Conservation (phyloP, 768 basidiomycete genomes). For the Russula emetica region DNA sequence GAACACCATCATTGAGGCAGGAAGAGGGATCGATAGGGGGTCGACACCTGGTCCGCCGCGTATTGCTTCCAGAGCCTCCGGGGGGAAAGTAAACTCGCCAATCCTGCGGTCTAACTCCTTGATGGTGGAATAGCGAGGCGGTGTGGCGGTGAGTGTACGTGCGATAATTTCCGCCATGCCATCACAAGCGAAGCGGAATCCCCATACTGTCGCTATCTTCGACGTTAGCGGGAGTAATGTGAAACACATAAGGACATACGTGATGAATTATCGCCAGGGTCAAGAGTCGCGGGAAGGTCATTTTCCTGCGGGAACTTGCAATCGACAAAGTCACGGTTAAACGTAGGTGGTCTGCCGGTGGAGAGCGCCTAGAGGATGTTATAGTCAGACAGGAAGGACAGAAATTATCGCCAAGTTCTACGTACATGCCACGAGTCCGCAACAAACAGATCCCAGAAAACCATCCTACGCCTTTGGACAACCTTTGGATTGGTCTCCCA, state of each 20-base stretch:
- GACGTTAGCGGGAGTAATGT: constrained; percentile 6
- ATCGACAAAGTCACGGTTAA: constrained; percentile 62
- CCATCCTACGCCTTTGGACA: constrained; percentile 58
- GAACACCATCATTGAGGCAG: constrained; percentile 40
- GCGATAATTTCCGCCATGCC: constrained; percentile 60
- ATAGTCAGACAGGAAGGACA: not conserved
- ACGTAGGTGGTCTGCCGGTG: constrained; percentile 67
- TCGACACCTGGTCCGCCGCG: constrained; percentile 33
- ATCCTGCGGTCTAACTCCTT: constrained; percentile 53
- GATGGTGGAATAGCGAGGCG: constrained; percentile 52
- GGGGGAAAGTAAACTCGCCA: constrained; percentile 54
- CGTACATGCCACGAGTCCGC: constrained; percentile 66
- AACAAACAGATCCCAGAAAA: constrained; percentile 78
- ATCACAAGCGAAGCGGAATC: constrained; percentile 59
- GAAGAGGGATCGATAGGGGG: constrained; percentile 27
- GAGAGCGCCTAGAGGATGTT: constrained; percentile 50
- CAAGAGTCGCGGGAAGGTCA: constrained; percentile 29
- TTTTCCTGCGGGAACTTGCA: constrained; percentile 53
- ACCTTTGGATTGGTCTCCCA: constrained; percentile 48
- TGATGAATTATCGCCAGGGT: constrained; percentile 30
- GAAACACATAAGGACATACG: constrained; percentile 21
- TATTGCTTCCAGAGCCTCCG: constrained; percentile 42
- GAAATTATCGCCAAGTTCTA: constrained; percentile 9
- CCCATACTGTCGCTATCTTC: constrained; percentile 54
- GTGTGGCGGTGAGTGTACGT: constrained; percentile 57